Conservation (phyloP, 208 protist genomes). For the Perkinsela sp. region DNA sequence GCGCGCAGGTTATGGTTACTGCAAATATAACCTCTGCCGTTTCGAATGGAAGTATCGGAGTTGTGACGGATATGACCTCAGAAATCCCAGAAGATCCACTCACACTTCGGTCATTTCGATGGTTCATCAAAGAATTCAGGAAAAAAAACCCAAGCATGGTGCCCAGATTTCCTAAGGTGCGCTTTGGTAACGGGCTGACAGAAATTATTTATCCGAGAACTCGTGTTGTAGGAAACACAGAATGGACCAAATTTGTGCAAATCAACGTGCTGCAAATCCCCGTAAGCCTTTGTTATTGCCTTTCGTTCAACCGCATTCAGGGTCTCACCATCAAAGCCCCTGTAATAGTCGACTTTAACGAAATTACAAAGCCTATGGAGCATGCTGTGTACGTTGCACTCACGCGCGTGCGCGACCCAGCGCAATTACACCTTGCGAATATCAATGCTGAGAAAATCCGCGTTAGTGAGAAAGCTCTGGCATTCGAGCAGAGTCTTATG, state of each 20-base stretch:
- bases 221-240: background rate
- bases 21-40: background rate
- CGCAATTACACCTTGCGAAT: background rate
- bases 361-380: background rate
- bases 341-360: background rate
- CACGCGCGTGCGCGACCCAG: background rate
- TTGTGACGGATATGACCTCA: background rate
- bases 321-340: background rate
- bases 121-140: background rate
- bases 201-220: background rate
- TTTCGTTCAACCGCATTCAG: background rate
- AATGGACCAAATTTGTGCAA: background rate
- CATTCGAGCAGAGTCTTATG: background rate
- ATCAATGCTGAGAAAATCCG: background rate
- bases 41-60: background rate
- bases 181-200: background rate
- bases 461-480: background rate
- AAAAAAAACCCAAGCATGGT: background rate
- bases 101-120: background rate
- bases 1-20: background rate
- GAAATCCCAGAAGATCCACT: background rate
- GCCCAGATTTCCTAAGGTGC: background rate
- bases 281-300: background rate
- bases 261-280: background rate
- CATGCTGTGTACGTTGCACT: background rate